phyloP scores from a whole-genome alignment of 108 stramenopile genomes.

The Cylindrotheca fusiformis region DNA sequence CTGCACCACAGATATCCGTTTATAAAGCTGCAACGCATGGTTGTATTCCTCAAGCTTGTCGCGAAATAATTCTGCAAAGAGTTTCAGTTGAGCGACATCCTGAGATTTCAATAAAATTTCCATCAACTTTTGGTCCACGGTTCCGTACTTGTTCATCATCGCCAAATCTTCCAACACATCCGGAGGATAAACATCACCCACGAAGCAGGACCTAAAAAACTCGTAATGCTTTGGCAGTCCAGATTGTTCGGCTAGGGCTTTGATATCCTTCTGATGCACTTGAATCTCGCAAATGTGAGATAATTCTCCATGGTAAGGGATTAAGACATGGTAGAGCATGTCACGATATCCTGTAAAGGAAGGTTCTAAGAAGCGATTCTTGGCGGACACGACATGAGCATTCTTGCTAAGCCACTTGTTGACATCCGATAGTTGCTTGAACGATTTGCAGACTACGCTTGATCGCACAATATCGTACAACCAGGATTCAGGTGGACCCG shows the following conservation, averaged over 20 bases:
- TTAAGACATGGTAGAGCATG: slow-evolving; percentile 31
- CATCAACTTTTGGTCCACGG: slow-evolving; percentile 25
- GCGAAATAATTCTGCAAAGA: slow-evolving; percentile 28
- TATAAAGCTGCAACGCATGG: slow-evolving; percentile 24
- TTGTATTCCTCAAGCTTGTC: slow-evolving; percentile 33
- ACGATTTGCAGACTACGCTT: slow-evolving; percentile 27
- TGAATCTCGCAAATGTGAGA: slow-evolving; percentile 36
- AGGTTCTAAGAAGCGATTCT: slow-evolving; percentile 32
- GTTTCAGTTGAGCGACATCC: slow-evolving; percentile 26
- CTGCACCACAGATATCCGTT: slow-evolving; percentile 21
- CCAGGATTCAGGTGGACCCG: slow-evolving; percentile 42
- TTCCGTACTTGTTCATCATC: slow-evolving; percentile 31
- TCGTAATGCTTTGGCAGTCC: slow-evolving; percentile 36
- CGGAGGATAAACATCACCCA: slow-evolving; percentile 4
- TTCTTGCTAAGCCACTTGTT: slow-evolving; percentile 32
- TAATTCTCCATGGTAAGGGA: slow-evolving; percentile 22
- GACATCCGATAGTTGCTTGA: slow-evolving; percentile 30
- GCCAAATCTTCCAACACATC: slow-evolving; percentile 27
- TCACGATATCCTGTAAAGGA: slow-evolving; percentile 39
- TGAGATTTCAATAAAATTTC: slow-evolving; percentile 25
- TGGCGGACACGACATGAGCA: slow-evolving; percentile 18
- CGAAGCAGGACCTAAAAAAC: slow-evolving; percentile 31
- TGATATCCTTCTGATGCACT: slow-evolving; percentile 33
- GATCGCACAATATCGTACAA: slow-evolving; percentile 29
- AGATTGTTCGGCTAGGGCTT: slow-evolving; percentile 29